Base-by-base conservation (phyloP, 2,329 filamentous ascomycete species). In the Botrytis pseudocinerea region DNA sequence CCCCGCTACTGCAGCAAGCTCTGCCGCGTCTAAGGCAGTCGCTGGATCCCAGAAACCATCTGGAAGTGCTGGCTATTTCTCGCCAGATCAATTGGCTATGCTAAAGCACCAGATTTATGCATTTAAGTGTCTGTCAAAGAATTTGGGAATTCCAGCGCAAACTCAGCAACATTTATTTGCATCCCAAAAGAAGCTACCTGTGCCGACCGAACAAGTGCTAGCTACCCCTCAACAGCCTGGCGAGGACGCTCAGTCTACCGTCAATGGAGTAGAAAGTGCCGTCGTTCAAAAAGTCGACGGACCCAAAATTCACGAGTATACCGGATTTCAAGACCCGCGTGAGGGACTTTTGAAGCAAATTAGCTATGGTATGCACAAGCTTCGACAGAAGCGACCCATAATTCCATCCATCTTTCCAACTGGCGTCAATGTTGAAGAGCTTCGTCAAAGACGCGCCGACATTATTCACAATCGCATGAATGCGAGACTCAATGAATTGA, bases 401-500 rank as follows among this genome's bases (percentile, higher is more conserved):
- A 91, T 98, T 57, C 94, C 96, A 1, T 94, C 93, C 75, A 90
- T 97, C 72, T 94, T 98, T 84, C 95, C 96, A 9, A 89, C 92
- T 10, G 95, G 96, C 14, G 88, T 98, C 69, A 94, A 99, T 80
- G 88, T 95, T 63, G 94, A 97, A 76, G 92, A 94, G 75, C 82
- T 97, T 73, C 90, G 93, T 69, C 93, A 95, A 76, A 94, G 98
- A 80, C 90, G 94, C 62, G 96, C 98, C 81, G 90, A 92, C 73
- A 91, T 96, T 65, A 86, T 98, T 35, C 97, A 96, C 84, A 98
- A 97, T 82, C 91, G 94, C 71, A 94, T 99, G 85, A 91, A 90
- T 76, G 90, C 95, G 64, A 90, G 96, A 63, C 95, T 95, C 80
- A 86, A 90, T 16, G 94, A 98, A 81, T 85, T 99, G 40, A 95